These are phyloP conservation scores for Amylocarpus encephaloides DNA, from an alignment of 2,329 filamentous ascomycete species.

Conservation along the genomic window DNA sequence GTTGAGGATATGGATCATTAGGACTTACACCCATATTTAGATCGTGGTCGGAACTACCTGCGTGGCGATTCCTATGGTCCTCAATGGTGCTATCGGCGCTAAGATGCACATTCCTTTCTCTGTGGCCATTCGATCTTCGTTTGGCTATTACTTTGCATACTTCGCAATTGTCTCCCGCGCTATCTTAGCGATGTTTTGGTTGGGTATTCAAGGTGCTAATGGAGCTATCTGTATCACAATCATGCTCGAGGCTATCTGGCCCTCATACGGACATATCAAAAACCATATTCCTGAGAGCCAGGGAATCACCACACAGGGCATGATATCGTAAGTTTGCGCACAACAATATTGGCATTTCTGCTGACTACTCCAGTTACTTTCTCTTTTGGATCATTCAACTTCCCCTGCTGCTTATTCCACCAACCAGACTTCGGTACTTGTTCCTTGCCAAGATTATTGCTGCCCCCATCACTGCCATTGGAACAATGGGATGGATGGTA, in stretches of 20 bases:
- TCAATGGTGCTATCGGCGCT: conserved; percentile 43
- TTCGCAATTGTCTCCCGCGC: conserved; percentile 36
- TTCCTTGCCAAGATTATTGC: conserved; percentile 45
- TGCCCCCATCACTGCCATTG: conserved; percentile 54
- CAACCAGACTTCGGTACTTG: conserved; percentile 41
- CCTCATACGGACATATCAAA: conserved; percentile 45
- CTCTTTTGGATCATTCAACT: conserved; percentile 35
- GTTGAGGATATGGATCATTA: conserved; percentile 1
- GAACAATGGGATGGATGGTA: conserved; percentile 58
- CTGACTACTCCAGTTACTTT: conserved; percentile 39
- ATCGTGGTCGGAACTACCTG: conserved; percentile 57
- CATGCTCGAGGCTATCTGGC: conserved; percentile 45
- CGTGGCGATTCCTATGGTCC: conserved; percentile 47
- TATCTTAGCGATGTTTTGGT: conserved; percentile 48
- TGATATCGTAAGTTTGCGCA: conserved; percentile 41
- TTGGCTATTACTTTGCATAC: conserved; percentile 41
- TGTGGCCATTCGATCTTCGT: conserved; percentile 39
- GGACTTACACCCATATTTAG: conserved; percentile 11
- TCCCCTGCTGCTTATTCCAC: conserved; percentile 45
- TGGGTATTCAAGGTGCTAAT: conserved; percentile 60
- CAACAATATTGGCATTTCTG: too few species aligned
- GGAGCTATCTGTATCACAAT: conserved; percentile 46
- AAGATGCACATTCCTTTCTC: conserved; percentile 44
- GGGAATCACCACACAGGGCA: conserved; percentile 50
- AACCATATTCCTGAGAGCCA: conserved; percentile 43